phyloP scores from a whole-genome alignment of 768 basidiomycete species.

The Amanita jacksonii region DNA sequence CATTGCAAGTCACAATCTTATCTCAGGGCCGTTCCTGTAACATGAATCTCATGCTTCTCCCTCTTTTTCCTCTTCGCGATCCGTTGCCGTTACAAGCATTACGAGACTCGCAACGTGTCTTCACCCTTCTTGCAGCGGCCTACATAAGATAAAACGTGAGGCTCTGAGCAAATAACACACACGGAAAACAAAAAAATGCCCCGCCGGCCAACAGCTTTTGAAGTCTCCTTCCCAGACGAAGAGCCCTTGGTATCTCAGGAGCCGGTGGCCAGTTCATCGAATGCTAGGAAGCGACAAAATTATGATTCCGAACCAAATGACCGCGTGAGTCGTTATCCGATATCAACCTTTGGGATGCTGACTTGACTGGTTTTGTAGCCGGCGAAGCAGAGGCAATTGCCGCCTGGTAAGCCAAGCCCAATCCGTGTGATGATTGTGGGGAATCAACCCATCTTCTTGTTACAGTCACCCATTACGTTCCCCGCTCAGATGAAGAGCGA shows the following conservation, averaged over 20 bases:
- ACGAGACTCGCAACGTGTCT: too few species aligned
- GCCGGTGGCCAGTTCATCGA: background rate
- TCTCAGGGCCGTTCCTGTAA: too few species aligned
- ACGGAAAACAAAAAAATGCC: conserved; percentile 22
- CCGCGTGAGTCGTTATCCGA: background rate
- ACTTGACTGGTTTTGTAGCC: conserved; percentile 13
- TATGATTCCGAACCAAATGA: background rate
- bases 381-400: conserved; percentile 18
- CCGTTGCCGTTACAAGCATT: too few species aligned
- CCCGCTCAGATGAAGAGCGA: conserved; percentile 18
- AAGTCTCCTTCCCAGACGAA: conserved; percentile 43
- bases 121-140: too few species aligned
- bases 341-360: background rate
- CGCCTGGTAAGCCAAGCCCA: conserved; percentile 10
- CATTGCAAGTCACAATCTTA: too few species aligned
- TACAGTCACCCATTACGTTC: conserved; percentile 31
- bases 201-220: conserved; percentile 43
- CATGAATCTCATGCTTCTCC: too few species aligned
- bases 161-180: too few species aligned
- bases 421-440: conserved; percentile 11
- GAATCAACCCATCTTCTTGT: background rate
- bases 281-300: background rate
- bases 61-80: too few species aligned
- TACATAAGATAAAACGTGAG: too few species aligned
- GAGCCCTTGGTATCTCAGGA: background rate